Base-by-base conservation (phyloP, 208 protist species). In the Trypanosoma vivax region DNA sequence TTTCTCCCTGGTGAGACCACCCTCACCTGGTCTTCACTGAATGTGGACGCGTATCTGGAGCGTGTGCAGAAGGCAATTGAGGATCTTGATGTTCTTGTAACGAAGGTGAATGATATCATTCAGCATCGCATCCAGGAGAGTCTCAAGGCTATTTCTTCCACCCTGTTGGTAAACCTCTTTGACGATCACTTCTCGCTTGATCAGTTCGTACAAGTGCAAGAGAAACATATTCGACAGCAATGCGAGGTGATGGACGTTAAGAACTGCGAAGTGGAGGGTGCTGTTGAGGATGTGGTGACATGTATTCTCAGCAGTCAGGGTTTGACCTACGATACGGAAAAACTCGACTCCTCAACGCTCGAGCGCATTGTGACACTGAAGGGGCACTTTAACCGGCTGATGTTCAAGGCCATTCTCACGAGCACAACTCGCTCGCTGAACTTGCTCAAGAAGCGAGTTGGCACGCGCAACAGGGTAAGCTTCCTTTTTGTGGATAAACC, bases 21-120 rank as follows among this genome's bases (percentile, higher is more conserved):
- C 14, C 88, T 98, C 33, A 97, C 91, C 30, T 98, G 95, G 94
- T 92, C 81, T 5, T 98, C 96, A 16, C 96, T 98, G 91, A 98
- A 96, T 69, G 92, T 98, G 14, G 90, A 96, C 59, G 72, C 76
- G 13, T 98, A 96, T 77, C 65, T 98, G 10, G 65, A 85, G 57
- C 69, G 81, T 14, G 83, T 97, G 18, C 84, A 92, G 37, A 73
- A 65, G 52, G 86, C 68, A 27, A 80, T 98, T 55, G 52, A 56
- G 39, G 79, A 93, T 30, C 56, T 53, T 47, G 49, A 84, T 74
- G 18, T 71, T 56, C 23, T 58, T 28, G 57, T 94, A 1, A 79
- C 79, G 23, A 92, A 95, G 62, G 82, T 96, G 23, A 96, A 96
- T 63, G 88, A 95, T 55, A 94, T 97, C 42, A 84, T 97, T 62